Conservation (phyloP, 768 basidiomycete genomes). For the Kwoniella mangroviensis region DNA sequence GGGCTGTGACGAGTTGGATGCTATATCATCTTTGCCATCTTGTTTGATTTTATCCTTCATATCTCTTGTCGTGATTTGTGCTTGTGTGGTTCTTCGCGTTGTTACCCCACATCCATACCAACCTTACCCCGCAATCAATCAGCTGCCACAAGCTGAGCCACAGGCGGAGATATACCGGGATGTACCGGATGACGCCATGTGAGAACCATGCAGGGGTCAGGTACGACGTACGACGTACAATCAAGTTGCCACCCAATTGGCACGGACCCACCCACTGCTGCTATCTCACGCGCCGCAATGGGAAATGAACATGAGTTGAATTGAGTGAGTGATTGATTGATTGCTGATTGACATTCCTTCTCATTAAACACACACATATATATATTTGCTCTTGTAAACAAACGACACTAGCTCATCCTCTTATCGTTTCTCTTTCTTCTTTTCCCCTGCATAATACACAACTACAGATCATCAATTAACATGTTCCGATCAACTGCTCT, state of each 20-base stretch:
- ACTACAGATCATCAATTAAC: slow-evolving; percentile 2
- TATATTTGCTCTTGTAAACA: slow-evolving; percentile 3
- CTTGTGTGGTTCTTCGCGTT: neutral
- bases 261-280: slow-evolving; percentile 4
- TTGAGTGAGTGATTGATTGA: neutral
- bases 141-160: neutral
- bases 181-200: neutral
- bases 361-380: neutral
- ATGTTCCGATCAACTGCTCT: slow-evolving; percentile 30
- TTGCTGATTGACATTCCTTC: slow-evolving; percentile 7
- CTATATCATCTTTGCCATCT: too few species aligned
- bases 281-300: slow-evolving; percentile 12
- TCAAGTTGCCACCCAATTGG: slow-evolving; percentile 12
- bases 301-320: neutral
- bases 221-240: slow-evolving; percentile 12
- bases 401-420: neutral
- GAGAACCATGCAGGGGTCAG: slow-evolving; percentile 9
- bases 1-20: too few species aligned
- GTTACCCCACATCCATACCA: neutral
- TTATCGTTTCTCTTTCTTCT: slow-evolving; percentile 14
- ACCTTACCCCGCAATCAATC: neutral
- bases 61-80: neutral
- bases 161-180: neutral
- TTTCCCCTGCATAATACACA: neutral
- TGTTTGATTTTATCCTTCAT: too few species aligned